phyloP scores from a whole-genome alignment of 768 basidiomycete species.

The Collybia mongolica region DNA sequence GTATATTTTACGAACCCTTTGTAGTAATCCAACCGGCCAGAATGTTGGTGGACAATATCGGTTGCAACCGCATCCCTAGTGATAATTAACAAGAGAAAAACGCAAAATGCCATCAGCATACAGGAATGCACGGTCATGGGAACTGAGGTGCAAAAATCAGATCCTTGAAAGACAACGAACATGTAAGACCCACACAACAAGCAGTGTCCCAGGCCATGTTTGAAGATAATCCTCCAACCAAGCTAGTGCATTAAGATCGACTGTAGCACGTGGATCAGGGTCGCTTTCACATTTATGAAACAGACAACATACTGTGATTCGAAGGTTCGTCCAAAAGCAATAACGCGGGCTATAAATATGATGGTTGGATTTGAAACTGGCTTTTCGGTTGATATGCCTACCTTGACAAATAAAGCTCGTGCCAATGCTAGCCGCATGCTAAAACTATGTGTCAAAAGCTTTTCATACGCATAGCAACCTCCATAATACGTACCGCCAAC shows the following conservation, averaged over 20 bases:
- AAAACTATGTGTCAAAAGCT: constrained; percentile 4
- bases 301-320: constrained; percentile 75
- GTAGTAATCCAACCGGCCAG: constrained; percentile 91
- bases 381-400: constrained; percentile 17
- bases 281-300: neutral
- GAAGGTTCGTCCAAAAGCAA: constrained; percentile 92
- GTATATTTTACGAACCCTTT: constrained; percentile 61
- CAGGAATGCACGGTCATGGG: constrained; percentile 97
- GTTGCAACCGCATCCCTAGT: constrained; percentile 90
- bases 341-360: constrained; percentile 53
- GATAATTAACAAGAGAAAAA: neutral
- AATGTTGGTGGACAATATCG: constrained; percentile 97
- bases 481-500: constrained; percentile 69
- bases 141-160: constrained; percentile 41
- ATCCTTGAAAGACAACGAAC: neutral
- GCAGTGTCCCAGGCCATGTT: constrained; percentile 88
- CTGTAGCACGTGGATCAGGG: constrained; percentile 28
- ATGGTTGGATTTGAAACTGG: neutral
- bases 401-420: constrained; percentile 95
- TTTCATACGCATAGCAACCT: neutral
- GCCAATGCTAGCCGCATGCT: constrained; percentile 97
- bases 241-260: constrained; percentile 93
- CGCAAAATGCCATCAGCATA: constrained; percentile 29
- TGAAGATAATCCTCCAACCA: constrained; percentile 98
- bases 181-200: constrained; percentile 74